Base-by-base conservation (phyloP, 176 grass and related monocot genomes). In the Poa pratensis region DNA sequence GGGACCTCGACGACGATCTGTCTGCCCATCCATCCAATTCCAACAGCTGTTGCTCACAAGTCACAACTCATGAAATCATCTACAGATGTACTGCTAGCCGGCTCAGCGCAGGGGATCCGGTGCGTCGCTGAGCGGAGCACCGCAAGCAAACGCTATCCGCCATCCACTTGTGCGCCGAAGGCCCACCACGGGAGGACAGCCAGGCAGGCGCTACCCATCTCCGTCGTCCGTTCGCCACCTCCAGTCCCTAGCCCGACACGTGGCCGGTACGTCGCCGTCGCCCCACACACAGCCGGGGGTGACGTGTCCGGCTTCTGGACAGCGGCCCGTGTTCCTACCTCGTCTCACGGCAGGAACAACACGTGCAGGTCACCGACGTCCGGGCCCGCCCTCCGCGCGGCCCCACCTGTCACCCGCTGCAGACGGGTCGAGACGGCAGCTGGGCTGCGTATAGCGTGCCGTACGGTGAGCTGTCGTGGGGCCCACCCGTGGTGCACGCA, bases 361-460 rank as follows among this genome's bases (percentile, higher is more conserved):
- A 3, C 43, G 5, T 7, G 1, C n/a, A 12, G 2, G 1, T 2
- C 28, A 63, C 83, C 64, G 80, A 83, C 68, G 0, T 0, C 5
- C 6, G 84, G 84, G 88, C 4, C 87, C 71, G 2, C 2, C 0
- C 4, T 1, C 1, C 1, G 0, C 2, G 0, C 2, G 79, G 27
- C 1, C 76, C 82, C 92, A 5, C 63, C 79, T 39, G 83, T 88
- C 85, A n/a, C n/a, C n/a, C n/a, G n/a, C n/a, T n/a, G n/a, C n/a
- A 61, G 10, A 0, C 0, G 24, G 23, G 2, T 23, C 3, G 60
- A 17, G 13, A 14, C 20, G 5, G 72, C 32, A 61, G 78, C 80
- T 86, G 79, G 68, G 32, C 77, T 68, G 45, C 9, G 9, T 3
- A 4, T 3, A 4, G 52, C 13, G 68, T 76, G 74, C 43, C 55